These are phyloP conservation scores for Huntiella omanensis DNA, from an alignment of 2,329 filamentous ascomycete species.

Conservation along the genomic window DNA sequence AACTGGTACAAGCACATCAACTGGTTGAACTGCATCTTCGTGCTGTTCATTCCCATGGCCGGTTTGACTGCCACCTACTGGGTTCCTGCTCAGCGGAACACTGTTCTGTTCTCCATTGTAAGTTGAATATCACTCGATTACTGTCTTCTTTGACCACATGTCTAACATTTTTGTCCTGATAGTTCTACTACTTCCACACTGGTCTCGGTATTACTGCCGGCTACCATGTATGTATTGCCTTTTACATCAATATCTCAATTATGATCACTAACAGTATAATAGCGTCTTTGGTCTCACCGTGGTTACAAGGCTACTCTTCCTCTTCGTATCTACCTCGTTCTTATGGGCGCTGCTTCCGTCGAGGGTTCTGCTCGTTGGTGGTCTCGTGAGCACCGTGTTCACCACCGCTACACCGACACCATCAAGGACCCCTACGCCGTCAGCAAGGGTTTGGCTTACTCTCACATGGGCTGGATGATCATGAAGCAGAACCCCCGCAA, in stretches of 20 bases:
- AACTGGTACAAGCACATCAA: slow-evolving; percentile 92
- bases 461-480: slow-evolving; percentile 69
- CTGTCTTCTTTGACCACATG: background rate
- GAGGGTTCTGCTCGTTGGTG: slow-evolving; percentile 81
- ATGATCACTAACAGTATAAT: slow-evolving; percentile 11
- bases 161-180: background rate
- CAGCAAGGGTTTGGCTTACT: slow-evolving; percentile 72
- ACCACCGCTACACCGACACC: slow-evolving; percentile 84
- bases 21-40: slow-evolving; percentile 76
- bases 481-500: slow-evolving; percentile 87
- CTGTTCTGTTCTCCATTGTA: slow-evolving; percentile 47
- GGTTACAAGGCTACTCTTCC: slow-evolving; percentile 63
- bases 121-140: background rate
- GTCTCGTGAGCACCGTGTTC: slow-evolving; percentile 69
- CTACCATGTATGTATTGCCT: slow-evolving; percentile 16
- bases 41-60: slow-evolving; percentile 55
- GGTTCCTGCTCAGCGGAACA: slow-evolving; percentile 56
- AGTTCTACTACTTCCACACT: slow-evolving; percentile 56
- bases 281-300: slow-evolving; percentile 72
- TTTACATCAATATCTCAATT: background rate
- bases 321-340: slow-evolving; percentile 65
- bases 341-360: slow-evolving; percentile 64
- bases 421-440: slow-evolving; percentile 86
- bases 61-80: slow-evolving; percentile 60
- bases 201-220: slow-evolving; percentile 64